Conservation (phyloP, 129 eudicot genomes). For the Solidago caesia region DNA sequence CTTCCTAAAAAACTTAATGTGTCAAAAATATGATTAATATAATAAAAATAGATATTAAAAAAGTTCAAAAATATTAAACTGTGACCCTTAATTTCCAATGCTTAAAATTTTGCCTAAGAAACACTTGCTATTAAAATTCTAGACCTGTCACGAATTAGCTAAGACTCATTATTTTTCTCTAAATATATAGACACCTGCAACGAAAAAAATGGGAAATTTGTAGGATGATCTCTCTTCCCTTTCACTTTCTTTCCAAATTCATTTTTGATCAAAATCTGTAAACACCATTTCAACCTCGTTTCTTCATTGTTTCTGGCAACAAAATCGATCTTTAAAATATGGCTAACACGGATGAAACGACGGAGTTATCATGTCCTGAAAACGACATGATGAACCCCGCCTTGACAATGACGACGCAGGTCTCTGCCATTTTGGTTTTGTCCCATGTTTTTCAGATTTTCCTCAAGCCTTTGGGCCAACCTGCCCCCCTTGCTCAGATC, state of each 20-base stretch:
- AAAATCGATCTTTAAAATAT: neutral
- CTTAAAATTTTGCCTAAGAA: neutral
- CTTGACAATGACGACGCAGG: slow-evolving; percentile 71
- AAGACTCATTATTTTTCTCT: neutral
- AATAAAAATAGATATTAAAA: no score
- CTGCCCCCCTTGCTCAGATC: slow-evolving; percentile 82
- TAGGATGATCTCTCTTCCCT: slow-evolving; percentile 16
- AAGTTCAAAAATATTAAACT: no score
- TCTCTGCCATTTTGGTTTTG: slow-evolving; percentile 70
- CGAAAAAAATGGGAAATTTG: slow-evolving; percentile 26
- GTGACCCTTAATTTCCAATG: no score
- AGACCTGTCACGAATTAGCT: neutral
- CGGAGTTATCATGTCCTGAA: slow-evolving; percentile 29
- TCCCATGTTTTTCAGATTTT: slow-evolving; percentile 76
- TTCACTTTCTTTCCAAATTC: slow-evolving; percentile 18
- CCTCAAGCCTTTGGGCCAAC: slow-evolving; percentile 72
- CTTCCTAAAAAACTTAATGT: no score
- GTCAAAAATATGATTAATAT: no score
- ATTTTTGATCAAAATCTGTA: slow-evolving; percentile 11
- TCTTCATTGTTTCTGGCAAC: slow-evolving; percentile 5
- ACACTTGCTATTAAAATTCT: neutral
- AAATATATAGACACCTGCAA: neutral
- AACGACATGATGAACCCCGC: slow-evolving; percentile 72
- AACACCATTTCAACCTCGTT: neutral
- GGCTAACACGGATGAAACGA: slow-evolving; percentile 18